Percentiles rank a stretch among this genome's conserved stretches.
phyloP scores from a whole-genome alignment of 2,329 filamentous ascomycete genomes.

The Paradendryphiella salina region DNA sequence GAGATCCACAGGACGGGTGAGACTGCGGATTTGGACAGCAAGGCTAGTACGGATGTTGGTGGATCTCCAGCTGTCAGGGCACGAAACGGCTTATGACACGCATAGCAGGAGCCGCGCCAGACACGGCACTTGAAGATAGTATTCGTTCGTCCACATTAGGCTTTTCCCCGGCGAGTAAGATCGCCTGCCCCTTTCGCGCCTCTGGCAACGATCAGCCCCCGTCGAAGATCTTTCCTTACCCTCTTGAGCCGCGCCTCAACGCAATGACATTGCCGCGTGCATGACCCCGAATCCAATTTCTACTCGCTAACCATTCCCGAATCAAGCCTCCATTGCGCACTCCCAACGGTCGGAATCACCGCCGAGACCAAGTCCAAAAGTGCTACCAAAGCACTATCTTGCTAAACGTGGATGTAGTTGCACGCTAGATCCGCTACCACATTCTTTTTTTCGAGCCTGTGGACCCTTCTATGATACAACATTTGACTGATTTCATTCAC shows the following conservation, averaged over 20 bases:
- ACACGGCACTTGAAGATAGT: slow-evolving; percentile 5
- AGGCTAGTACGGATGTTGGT: not conserved
- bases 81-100: slow-evolving; percentile 5
- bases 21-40: not conserved
- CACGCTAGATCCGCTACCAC: not conserved
- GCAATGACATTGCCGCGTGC: slow-evolving; percentile 3
- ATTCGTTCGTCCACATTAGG: not conserved
- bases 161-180: not conserved
- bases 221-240: not conserved
- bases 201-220: not conserved
- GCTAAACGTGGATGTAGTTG: not conserved
- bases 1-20: not conserved
- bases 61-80: slow-evolving; percentile 1
- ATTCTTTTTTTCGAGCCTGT: not conserved
- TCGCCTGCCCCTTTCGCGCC: slow-evolving; percentile 6
- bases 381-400: not conserved
- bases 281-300: slow-evolving; percentile 7
- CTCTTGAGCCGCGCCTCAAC: not conserved
- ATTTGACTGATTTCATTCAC: not conserved
- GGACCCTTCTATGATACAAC: not conserved
- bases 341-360: not conserved
- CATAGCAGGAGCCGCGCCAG: not conserved
- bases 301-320: slow-evolving; percentile 4
- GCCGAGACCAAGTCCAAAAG: not conserved
- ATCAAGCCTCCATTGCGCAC: slow-evolving; percentile 7